Evolutionary conservation across 352 stramenopile species (phyloP).

Genomic region (Globisporangium yorkense): DNA sequence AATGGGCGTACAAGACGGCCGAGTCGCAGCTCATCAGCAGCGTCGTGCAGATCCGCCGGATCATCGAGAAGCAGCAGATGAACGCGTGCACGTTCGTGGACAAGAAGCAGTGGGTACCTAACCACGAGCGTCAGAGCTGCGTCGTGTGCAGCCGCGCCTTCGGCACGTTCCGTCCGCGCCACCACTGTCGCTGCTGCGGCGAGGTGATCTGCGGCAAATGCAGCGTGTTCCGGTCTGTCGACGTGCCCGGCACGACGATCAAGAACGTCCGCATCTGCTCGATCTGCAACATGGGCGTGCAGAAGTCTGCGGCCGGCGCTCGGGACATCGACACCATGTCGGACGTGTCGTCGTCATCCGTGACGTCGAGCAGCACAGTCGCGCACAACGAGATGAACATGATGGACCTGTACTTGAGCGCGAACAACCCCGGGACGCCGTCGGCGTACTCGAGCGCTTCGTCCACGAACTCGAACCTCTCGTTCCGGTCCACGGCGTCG

Average conservation of each 20-base stretch:
- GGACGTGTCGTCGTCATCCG: conserved; percentile 69
- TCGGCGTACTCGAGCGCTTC: conserved; percentile 75
- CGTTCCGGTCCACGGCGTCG: conserved; percentile 69
- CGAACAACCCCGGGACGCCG: conserved; percentile 48
- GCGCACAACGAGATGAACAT: conserved; percentile 85
- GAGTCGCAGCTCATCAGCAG: conserved; percentile 75
- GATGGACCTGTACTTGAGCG: conserved; percentile 74
- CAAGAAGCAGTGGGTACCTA: conserved; percentile 76
- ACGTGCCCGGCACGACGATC: conserved; percentile 74
- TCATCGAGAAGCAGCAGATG: conserved; percentile 86
- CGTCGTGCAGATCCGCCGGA: conserved; percentile 71
- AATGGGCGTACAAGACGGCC: conserved; percentile 80
- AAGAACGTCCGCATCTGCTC: conserved; percentile 84
- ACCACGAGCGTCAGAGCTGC: conserved; percentile 64
- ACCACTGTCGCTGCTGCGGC: conserved; percentile 85
- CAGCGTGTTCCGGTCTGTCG: conserved; percentile 73
- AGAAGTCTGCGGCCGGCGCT: conserved; percentile 27
- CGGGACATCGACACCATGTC: conserved; percentile 50
- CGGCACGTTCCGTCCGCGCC: conserved; percentile 70
- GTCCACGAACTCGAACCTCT: conserved; percentile 62
- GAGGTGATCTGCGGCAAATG: conserved; percentile 88
- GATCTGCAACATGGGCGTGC: conserved; percentile 82
- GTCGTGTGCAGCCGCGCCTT: conserved; percentile 71
- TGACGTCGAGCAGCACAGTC: conserved; percentile 74
- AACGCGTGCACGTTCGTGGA: conserved; percentile 81